Percentiles rank a stretch among this genome's conserved stretches.
phyloP scores from a whole-genome alignment of 1,284 basidiomycete species.

The Trichosporon ovoides region DNA sequence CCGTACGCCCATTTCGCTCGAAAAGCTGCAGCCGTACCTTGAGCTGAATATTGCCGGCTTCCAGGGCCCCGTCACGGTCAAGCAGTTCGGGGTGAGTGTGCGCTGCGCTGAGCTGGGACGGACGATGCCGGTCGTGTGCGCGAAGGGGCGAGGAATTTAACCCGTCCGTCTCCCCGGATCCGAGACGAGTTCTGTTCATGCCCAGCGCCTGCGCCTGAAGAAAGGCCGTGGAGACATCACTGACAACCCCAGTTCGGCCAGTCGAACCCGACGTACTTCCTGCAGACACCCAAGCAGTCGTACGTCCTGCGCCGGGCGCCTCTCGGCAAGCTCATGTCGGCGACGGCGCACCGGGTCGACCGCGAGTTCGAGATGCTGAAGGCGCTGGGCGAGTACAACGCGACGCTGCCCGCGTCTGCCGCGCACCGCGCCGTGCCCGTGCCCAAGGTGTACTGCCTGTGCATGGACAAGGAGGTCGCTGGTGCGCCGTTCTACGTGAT shows the following conservation, averaged over 20 bases:
- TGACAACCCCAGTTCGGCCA: slow-evolving; percentile 37
- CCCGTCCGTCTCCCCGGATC: too few relatives aligned
- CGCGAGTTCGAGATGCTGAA: slow-evolving; percentile 78
- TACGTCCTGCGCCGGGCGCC: slow-evolving; percentile 87
- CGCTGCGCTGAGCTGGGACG: not conserved
- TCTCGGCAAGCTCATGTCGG: slow-evolving; percentile 74
- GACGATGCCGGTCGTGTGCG: not conserved
- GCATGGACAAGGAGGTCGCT: slow-evolving; percentile 68
- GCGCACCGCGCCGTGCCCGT: slow-evolving; percentile 61
- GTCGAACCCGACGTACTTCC: slow-evolving; percentile 89
- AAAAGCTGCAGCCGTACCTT: slow-evolving; percentile 65
- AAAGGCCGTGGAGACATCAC: too few relatives aligned
- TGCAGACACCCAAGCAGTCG: slow-evolving; percentile 18
- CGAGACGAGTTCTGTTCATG: not conserved
- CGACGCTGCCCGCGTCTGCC: slow-evolving; percentile 13
- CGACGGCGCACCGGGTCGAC: slow-evolving; percentile 90
- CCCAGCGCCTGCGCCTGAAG: not conserved
- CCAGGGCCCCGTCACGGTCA: slow-evolving; percentile 64
- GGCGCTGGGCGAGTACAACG: slow-evolving; percentile 70
- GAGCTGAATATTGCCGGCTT: slow-evolving; percentile 57
- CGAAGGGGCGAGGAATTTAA: too few relatives aligned
- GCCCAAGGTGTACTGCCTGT: slow-evolving; percentile 76
- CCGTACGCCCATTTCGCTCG: slow-evolving; percentile 65
- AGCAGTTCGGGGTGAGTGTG: slow-evolving; percentile 79
- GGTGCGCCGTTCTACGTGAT: slow-evolving; percentile 94